A percentile compares a stretch with the other conserved stretches of the same genome.
Conservation (phyloP, 768 basidiomycete species). For the Neoboletus subvelutipes region DNA sequence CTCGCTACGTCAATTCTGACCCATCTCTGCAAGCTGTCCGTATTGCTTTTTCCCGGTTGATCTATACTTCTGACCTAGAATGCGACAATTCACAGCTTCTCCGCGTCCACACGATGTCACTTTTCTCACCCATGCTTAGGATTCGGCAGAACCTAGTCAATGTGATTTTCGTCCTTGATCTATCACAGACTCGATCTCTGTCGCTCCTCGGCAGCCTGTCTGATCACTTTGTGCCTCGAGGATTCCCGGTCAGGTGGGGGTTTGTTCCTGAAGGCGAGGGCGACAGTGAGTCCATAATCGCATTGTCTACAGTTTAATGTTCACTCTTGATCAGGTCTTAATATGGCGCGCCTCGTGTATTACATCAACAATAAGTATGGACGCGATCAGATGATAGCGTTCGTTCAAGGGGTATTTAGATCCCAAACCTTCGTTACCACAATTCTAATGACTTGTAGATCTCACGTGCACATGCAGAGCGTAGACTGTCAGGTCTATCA, state of each 20-base stretch:
- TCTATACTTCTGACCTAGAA: not conserved
- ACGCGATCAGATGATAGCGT: constrained; percentile 56
- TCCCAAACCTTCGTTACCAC: not conserved
- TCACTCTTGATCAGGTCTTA: constrained; percentile 42
- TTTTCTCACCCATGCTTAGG: constrained; percentile 75
- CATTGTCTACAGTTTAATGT: not conserved
- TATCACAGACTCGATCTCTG: constrained; percentile 60
- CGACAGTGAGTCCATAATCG: constrained; percentile 32
- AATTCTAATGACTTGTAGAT: constrained; percentile 31
- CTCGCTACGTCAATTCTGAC: constrained; percentile 53
- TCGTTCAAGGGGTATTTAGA: constrained; percentile 50
- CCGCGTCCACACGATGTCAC: constrained; percentile 38
- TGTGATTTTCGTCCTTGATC: constrained; percentile 75
- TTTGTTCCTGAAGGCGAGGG: constrained; percentile 65
- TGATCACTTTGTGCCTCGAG: constrained; percentile 66
- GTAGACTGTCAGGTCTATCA: constrained; percentile 35
- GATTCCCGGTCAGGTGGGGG: constrained; percentile 81
- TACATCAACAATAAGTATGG: constrained; percentile 66
- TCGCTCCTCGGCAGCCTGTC: constrained; percentile 65
- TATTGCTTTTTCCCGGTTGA: not conserved
- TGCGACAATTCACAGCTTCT: constrained; percentile 25
- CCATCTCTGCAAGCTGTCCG: constrained; percentile 52
- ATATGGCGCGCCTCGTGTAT: constrained; percentile 73
- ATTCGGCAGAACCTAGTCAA: constrained; percentile 84
- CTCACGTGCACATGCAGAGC: constrained; percentile 35